These are phyloP conservation scores for Neurospora sp. DNA, from an alignment of 495 filamentous ascomycete genomes.

Conservation along the genomic window DNA sequence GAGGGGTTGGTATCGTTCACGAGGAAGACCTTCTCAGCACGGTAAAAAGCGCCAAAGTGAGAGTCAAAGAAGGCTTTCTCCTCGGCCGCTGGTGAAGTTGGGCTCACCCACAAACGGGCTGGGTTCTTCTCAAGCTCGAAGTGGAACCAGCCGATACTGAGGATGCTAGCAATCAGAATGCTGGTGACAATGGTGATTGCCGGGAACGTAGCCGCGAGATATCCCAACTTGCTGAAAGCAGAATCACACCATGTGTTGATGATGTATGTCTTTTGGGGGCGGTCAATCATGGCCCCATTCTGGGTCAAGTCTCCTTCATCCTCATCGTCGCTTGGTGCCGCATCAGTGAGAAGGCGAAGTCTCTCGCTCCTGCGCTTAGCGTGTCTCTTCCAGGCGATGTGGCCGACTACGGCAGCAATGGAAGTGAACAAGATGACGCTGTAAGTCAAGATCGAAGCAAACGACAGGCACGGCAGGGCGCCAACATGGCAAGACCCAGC, in stretches of 20 bases:
- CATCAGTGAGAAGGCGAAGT: conserved; percentile 75
- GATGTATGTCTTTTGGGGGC: conserved; percentile 59
- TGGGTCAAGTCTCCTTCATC: conserved; percentile 74
- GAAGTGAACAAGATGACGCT: conserved; percentile 58
- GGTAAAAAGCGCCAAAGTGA: conserved; percentile 94
- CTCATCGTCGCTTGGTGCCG: conserved; percentile 77
- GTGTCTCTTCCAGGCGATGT: conserved; percentile 63
- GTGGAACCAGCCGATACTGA: conserved; percentile 78
- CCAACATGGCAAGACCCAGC: conserved; percentile 71
- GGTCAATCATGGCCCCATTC: conserved; percentile 57
- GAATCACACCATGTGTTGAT: conserved; percentile 69
- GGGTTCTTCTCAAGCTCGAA: conserved; percentile 84
- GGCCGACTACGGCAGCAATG: conserved; percentile 55
- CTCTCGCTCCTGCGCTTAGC: conserved; percentile 65
- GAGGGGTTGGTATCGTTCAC: conserved; percentile 68
- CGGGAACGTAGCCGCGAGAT: conserved; percentile 71
- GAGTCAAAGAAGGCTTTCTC: conserved; percentile 92
- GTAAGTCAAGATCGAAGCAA: conserved; percentile 82
- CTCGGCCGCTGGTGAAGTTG: conserved; percentile 76
- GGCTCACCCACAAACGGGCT: conserved; percentile 89
- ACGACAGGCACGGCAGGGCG: conserved; percentile 77
- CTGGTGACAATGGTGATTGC: conserved; percentile 66
- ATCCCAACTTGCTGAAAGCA: conserved; percentile 76
- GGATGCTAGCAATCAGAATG: conserved; percentile 55
- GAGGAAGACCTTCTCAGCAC: conserved; percentile 84